Conservation (phyloP, 352 stramenopile genomes). For the Phytophthora hibernalis region DNA sequence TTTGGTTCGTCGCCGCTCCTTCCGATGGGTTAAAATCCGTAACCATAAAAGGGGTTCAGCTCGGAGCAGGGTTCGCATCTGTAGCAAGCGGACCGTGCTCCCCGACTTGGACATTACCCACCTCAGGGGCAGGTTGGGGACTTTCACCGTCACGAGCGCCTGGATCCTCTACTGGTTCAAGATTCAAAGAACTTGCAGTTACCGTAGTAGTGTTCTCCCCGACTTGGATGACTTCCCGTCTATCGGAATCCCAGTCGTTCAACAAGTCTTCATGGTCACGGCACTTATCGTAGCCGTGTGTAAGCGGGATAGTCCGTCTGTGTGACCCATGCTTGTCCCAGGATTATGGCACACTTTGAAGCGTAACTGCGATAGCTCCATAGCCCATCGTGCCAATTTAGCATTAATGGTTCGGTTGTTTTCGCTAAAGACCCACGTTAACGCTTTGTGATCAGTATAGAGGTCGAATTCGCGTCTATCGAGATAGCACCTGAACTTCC, state of each 20-base stretch:
- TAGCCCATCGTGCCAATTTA: not conserved
- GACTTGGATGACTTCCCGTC: not conserved
- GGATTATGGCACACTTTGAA: constrained; percentile 2
- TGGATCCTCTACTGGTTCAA: too few species aligned
- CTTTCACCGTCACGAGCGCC: too few species aligned
- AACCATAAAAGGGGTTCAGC: too few species aligned
- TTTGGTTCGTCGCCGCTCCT: too few species aligned
- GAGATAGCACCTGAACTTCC: not conserved
- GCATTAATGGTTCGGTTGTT: not conserved
- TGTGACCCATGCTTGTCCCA: not conserved
- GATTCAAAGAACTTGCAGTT: too few species aligned
- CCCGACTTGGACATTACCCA: too few species aligned
- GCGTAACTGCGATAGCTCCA: not conserved
- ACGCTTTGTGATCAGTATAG: not conserved
- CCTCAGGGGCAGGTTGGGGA: too few species aligned
- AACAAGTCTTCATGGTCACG: not conserved
- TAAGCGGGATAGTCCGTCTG: not conserved
- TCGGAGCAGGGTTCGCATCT: too few species aligned
- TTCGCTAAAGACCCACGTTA: not conserved
- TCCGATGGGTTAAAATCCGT: too few species aligned
- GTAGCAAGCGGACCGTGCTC: too few species aligned
- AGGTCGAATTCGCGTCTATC: not conserved
- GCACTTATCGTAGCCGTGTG: not conserved
- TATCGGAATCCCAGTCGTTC: not conserved
- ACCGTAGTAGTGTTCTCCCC: not conserved